These are phyloP conservation scores for Mycena rosella DNA, from an alignment of 768 basidiomycete species.

Conservation along the genomic window DNA sequence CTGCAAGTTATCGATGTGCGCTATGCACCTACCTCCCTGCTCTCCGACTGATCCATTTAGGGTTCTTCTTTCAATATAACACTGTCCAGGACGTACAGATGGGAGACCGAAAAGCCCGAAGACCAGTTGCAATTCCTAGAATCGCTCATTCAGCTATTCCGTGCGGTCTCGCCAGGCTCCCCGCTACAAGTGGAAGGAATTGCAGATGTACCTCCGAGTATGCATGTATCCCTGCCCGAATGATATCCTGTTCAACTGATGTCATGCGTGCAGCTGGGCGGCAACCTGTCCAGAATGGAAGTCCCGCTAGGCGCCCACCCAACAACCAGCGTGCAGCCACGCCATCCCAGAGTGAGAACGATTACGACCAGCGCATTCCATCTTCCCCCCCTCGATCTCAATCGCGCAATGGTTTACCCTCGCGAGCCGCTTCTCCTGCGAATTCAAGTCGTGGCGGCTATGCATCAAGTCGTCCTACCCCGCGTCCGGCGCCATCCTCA, in stretches of 20 bases:
- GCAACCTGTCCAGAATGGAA: slow-evolving; percentile 40
- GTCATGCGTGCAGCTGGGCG: slow-evolving; percentile 32
- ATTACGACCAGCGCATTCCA: slow-evolving; percentile 42
- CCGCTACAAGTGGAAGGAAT: slow-evolving; percentile 73
- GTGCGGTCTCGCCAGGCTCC: slow-evolving; percentile 55
- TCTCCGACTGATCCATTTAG: slow-evolving; percentile 49
- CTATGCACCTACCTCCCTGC: slow-evolving; percentile 35
- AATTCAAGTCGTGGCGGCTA: slow-evolving; percentile 42
- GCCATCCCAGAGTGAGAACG: slow-evolving; percentile 41
- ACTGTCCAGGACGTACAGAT: slow-evolving; percentile 89
- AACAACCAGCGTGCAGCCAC: slow-evolving; percentile 39
- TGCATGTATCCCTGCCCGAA: slow-evolving; percentile 28
- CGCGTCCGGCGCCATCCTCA: slow-evolving; percentile 42
- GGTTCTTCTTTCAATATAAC: slow-evolving; percentile 82
- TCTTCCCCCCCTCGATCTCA: slow-evolving; percentile 41
- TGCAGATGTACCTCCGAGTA: slow-evolving; percentile 52
- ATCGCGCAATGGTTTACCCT: slow-evolving; percentile 43
- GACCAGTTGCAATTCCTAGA: slow-evolving; percentile 85
- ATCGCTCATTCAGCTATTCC: slow-evolving; percentile 74
- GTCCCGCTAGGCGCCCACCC: slow-evolving; percentile 35
- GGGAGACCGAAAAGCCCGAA: slow-evolving; percentile 81
- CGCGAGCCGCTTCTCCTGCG: slow-evolving; percentile 58
- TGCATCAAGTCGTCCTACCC: slow-evolving; percentile 26
- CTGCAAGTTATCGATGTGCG: slow-evolving; percentile 84
- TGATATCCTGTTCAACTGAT: neutral